These are phyloP conservation scores for Aspergillus latus DNA, from an alignment of 2,329 filamentous ascomycete genomes.

Conservation along the genomic window DNA sequence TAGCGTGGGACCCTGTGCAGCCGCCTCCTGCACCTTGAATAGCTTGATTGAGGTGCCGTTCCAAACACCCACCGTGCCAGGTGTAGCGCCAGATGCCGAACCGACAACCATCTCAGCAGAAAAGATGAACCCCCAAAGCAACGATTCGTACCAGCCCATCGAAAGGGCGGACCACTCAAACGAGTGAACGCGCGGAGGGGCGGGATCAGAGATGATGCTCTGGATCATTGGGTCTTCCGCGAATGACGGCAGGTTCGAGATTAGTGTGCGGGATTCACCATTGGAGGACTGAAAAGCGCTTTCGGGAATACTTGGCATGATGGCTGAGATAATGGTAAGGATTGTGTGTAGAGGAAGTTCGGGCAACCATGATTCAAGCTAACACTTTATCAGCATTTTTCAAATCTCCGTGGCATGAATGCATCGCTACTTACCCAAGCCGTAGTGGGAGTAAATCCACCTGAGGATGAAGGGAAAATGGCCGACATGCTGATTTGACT, in stretches of 20 bases:
- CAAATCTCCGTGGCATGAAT: not conserved
- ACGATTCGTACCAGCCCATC: conserved; percentile 91
- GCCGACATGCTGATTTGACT: conserved; percentile 69
- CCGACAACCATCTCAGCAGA: conserved; percentile 75
- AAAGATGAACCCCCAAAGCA: conserved; percentile 93
- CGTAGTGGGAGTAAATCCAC: conserved; percentile 72
- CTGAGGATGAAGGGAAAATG: conserved; percentile 53
- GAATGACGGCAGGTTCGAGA: conserved; percentile 46
- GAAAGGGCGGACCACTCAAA: conserved; percentile 93
- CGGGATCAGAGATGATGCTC: conserved; percentile 66
- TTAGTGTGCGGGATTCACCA: conserved; percentile 43
- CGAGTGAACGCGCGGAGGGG: conserved; percentile 73
- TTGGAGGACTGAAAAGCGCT: conserved; percentile 45
- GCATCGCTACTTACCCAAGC: conserved; percentile 59
- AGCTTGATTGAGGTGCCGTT: conserved; percentile 84
- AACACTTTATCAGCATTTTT: conserved; percentile 19
- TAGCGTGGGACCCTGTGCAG: conserved; percentile 74
- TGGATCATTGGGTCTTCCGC: conserved; percentile 59
- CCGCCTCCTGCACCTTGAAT: conserved; percentile 85
- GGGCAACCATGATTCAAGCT: conserved; percentile 92
- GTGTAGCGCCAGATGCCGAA: conserved; percentile 53
- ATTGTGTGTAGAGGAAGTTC: conserved; percentile 86
- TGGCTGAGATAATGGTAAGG: conserved; percentile 69
- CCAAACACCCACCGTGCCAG: conserved; percentile 89
- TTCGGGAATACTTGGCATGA: conserved; percentile 52